Base-by-base conservation (phyloP, 108 stramenopile species). In the Bacterosira constricta region DNA sequence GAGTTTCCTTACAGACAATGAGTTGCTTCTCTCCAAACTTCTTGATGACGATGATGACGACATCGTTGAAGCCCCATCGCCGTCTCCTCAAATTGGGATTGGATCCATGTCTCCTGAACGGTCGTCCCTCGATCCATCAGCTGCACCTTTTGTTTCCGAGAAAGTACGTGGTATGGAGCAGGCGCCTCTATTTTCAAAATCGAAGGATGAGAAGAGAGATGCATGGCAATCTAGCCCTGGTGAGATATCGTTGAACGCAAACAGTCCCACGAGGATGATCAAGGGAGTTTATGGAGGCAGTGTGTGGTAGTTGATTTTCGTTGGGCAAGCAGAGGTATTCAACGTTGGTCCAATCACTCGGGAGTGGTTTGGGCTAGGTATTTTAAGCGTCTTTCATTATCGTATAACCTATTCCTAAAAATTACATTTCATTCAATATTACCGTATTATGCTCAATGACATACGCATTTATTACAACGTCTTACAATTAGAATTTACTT, bases 11-110 rank as follows among this genome's bases (percentile, higher is more conserved):
- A 36, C 58, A 34, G 66, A 72, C n/a, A 72, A 79, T 44, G 71
- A 79, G 38, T 45, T 78, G 49, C 27, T 79, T 3, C 70, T 79
- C 29, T 67, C 78, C 0, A 79, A 72, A 54, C 78, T 79, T 41
- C 78, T 79, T 32, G 78, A 79, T 64, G 76, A 77, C 47, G 78
- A 79, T 50, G 78, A 79, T 9, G 78, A 79, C 2, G 69, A 64
- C 17, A 51, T 44, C 3, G 65, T 59, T 18, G 57, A 37, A 18
- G 26, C 38, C 20, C 9, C 30, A 38, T 18, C 55, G 25, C 30
- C 70, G 18, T 45, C 78, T 42, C 18, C 31, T 52, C 37, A 49
- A 51, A 60, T 34, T 52, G 50, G 27, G 20, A 41, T 41, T 31
- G 35, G 60, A 30, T 57, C 72, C 15, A 41, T 70, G 35, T 57